Base-by-base conservation (phyloP, 139 green algal species). In the Limnomonas spitsbergensis region DNA sequence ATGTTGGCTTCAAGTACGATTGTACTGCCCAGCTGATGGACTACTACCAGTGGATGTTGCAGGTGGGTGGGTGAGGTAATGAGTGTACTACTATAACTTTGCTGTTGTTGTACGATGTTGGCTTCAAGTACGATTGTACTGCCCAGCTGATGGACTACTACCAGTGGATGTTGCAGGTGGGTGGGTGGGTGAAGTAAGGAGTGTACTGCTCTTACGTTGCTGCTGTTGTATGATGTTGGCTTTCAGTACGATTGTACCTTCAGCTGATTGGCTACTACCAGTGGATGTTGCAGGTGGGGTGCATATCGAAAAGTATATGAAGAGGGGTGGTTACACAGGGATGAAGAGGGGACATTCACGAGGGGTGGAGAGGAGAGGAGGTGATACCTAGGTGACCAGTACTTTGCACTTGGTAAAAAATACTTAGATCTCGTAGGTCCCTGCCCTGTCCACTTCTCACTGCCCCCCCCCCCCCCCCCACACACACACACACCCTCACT, bases 41-140 rank as follows among this genome's bases (percentile, higher is more conserved):
- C 68, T 80, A 73, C 38, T 87, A 86, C 68, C 9, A 40, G 4
- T 38, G 27, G 6, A 14, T 76, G 69, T 31, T 73, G 66, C 47
- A 61, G 47, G 47, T 61, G 47, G 20, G 47, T n/a, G n/a, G n/a
- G n/a, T n/a, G n/a, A n/a, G n/a, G n/a, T n/a, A n/a, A 73, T 66
- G 31, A 85, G 66, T 34, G 80, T 27, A 84, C 85, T 32, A 87
- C 85, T 7, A 67, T 91, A 34, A 53, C 89, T 32, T 80, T 91
- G 53, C 83, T 90, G 61, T 79, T 91, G 54, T 80, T 91, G 32
- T 91, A 91, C 78, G 83, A 86, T 53, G 35, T 68, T 20, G 69
- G 66, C 39, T 88, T 88, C 81, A 91, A 91, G 78, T 82, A 82
- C 37, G 40, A 69, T 24, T 79, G 56, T 4, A 81, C 76, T 2